phyloP scores from a whole-genome alignment of 129 eudicot genomes.

The Helianthus tuberosus region DNA sequence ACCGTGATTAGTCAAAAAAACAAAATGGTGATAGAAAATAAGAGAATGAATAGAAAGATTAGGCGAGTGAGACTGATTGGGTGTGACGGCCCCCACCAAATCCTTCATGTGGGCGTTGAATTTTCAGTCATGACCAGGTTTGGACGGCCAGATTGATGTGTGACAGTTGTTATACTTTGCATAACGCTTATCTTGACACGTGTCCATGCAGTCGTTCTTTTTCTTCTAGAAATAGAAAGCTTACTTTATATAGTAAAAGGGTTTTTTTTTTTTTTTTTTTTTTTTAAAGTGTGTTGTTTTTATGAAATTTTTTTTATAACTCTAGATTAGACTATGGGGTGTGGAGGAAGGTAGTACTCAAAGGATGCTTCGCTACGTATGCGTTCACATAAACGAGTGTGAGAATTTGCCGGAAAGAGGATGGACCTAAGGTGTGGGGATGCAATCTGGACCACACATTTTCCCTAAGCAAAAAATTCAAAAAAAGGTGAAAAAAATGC shows the following conservation, averaged over 20 bases:
- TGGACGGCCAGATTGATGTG: constrained; percentile 19
- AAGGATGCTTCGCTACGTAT: too few species aligned
- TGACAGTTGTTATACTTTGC: constrained; percentile 20
- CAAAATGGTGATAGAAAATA: constrained; percentile 20
- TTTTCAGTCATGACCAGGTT: constrained; percentile 4
- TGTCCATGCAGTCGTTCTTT: constrained; percentile 24
- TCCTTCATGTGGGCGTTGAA: constrained; percentile 31
- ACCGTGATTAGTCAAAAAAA: constrained; percentile 5
- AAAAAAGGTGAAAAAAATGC: too few species aligned
- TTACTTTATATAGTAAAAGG: constrained; percentile 12
- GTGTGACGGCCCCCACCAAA: constrained; percentile 37
- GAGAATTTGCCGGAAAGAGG: too few species aligned
- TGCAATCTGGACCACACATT: too few species aligned
- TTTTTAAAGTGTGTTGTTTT: too few species aligned
- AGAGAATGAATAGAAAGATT: constrained; percentile 22
- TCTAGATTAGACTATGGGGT: too few species aligned
- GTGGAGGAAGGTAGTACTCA: too few species aligned
- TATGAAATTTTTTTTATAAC: too few species aligned
- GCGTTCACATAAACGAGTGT: too few species aligned
- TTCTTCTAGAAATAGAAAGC: constrained; percentile 15
- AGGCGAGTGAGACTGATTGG: constrained; percentile 25
- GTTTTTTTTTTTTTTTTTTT: too few species aligned
- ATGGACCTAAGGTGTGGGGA: too few species aligned
- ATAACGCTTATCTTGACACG: constrained; percentile 17
- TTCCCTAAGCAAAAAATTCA: too few species aligned